Conservation (phyloP, 805 yeast species). For the Lipomyces sp. region DNA sequence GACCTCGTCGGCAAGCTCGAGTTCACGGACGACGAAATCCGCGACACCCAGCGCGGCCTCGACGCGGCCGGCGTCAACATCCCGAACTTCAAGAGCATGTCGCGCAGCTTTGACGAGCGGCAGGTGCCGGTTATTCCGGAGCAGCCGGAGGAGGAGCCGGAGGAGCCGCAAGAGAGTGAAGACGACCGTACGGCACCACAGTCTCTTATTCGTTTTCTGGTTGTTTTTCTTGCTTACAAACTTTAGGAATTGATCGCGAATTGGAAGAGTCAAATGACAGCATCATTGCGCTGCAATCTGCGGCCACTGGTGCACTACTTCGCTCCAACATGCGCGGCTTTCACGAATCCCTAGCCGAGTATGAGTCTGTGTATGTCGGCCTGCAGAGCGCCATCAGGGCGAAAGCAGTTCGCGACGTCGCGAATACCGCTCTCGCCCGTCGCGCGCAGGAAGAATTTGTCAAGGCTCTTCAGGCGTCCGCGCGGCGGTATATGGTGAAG, state of each 20-base stretch:
- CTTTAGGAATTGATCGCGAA: conserved; percentile 6
- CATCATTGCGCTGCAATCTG: conserved; percentile 21
- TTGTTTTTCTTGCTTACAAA: not conserved
- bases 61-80: conserved; percentile 63
- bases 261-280: not conserved
- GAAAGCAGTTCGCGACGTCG: no score
- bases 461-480: conserved; percentile 12
- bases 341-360: conserved; percentile 3
- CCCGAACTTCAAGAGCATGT: conserved; percentile 70
- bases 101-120: conserved; percentile 43
- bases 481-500: conserved; percentile 10
- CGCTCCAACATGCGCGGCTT: conserved; percentile 13
- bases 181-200: conserved; percentile 3
- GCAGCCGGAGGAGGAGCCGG: not conserved
- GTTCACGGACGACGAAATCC: conserved; percentile 67
- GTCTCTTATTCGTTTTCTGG: not conserved
- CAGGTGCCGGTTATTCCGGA: no score
- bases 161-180: conserved; percentile 9
- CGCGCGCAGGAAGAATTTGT: not conserved
- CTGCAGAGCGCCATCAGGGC: conserved; percentile 33
- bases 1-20: conserved; percentile 59
- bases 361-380: not conserved
- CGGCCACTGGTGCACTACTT: conserved; percentile 17
- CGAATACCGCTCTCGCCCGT: no score
- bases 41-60: conserved; percentile 58